phyloP scores from a whole-genome alignment of 2,329 filamentous ascomycete genomes.

The Fusarium napiforme region DNA sequence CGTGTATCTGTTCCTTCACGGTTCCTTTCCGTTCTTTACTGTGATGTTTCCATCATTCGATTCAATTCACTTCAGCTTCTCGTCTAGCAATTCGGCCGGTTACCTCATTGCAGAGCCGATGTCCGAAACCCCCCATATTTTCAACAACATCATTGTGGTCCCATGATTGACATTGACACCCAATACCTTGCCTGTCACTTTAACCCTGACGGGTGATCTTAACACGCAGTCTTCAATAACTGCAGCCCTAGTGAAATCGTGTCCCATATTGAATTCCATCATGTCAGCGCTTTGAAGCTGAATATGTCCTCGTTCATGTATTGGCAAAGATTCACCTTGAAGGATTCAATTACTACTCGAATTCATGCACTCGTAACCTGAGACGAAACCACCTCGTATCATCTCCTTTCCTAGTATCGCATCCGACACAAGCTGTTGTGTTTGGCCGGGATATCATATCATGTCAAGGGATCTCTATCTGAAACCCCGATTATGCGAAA shows the following conservation, averaged over 20 bases:
- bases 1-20: not conserved
- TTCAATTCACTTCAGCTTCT: not conserved
- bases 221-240: not conserved
- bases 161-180: not conserved
- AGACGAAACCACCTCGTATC: conserved; percentile 17
- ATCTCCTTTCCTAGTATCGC: not conserved
- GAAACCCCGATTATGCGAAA: conserved; percentile 16
- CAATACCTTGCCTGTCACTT: not conserved
- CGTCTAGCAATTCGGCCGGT: conserved; percentile 1
- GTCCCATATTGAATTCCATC: not conserved
- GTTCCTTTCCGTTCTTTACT: not conserved
- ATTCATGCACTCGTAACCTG: conserved; percentile 12
- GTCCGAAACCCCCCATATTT: not conserved
- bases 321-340: not conserved
- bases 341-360: conserved; percentile 1
- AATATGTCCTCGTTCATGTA: not conserved
- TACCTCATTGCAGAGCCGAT: not conserved
- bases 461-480: not conserved
- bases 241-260: not conserved
- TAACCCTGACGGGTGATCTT: conserved; percentile 24
- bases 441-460: not conserved
- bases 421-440: not conserved
- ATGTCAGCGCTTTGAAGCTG: not conserved
- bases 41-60: not conserved
- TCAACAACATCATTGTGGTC: not conserved